Evolutionary conservation across 768 basidiomycete species (phyloP).

Genomic region (Neoboletus subvelutipes): DNA sequence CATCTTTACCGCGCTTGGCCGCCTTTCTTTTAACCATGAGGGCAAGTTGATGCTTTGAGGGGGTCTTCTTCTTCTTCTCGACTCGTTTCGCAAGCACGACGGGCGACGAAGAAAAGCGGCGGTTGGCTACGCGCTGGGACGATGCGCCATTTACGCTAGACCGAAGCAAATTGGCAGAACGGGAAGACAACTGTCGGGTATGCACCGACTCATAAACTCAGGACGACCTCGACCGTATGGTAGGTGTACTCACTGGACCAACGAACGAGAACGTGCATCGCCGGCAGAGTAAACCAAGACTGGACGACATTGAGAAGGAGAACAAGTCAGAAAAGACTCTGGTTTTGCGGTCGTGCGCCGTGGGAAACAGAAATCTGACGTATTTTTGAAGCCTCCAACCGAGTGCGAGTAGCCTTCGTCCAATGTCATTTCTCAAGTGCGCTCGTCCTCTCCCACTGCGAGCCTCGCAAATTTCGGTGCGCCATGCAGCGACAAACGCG

Average conservation of each 20-base stretch:
- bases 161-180: background rate
- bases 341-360: conserved; percentile 13
- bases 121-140: conserved; percentile 2
- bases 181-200: conserved; percentile 42
- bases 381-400: conserved; percentile 1
- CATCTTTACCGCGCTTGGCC: conserved; percentile 49
- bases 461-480: conserved; percentile 36
- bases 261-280: conserved; percentile 21
- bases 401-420: background rate
- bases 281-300: conserved; percentile 26
- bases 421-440: conserved; percentile 43
- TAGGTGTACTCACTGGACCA: conserved; percentile 16
- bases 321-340: background rate
- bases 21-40: conserved; percentile 63
- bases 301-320: conserved; percentile 19
- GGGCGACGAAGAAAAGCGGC: conserved; percentile 51
- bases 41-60: conserved; percentile 69
- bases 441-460: conserved; percentile 36
- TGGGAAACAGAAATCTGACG: conserved; percentile 20
- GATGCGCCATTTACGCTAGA: background rate
- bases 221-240: background rate
- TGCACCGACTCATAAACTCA: background rate
- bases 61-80: conserved; percentile 56
- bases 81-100: conserved; percentile 45
- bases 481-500: conserved; percentile 40